phyloP scores from a whole-genome alignment of 257 asterid genomes.

The Penstemon davidsonii region DNA sequence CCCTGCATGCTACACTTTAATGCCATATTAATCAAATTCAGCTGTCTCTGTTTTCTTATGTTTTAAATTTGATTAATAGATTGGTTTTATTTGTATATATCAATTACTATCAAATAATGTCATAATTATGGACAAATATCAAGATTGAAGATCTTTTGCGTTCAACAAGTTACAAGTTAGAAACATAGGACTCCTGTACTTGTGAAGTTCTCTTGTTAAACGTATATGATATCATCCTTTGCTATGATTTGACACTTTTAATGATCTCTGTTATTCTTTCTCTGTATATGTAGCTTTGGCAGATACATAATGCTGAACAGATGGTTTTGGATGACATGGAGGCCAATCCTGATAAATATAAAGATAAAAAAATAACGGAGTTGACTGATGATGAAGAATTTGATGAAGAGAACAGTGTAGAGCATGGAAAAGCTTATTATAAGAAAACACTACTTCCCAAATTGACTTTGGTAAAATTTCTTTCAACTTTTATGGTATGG shows the following conservation, averaged over 20 bases:
- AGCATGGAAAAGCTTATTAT: constrained; percentile 66
- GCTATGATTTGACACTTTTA: constrained; percentile 11
- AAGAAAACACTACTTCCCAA: constrained; percentile 65
- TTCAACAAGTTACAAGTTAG: background rate
- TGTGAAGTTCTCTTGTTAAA: constrained; percentile 17
- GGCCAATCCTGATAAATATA: constrained; percentile 70
- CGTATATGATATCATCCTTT: background rate
- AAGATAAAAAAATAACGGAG: constrained; percentile 60
- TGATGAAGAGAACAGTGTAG: constrained; percentile 64
- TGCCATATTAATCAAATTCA: background rate
- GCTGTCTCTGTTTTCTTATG: constrained; percentile 8
- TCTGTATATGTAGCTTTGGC: constrained; percentile 70
- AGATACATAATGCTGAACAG: constrained; percentile 92
- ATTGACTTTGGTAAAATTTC: constrained; percentile 57
- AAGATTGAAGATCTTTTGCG: background rate
- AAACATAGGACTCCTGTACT: background rate
- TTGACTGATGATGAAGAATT: constrained; percentile 74
- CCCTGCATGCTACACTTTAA: background rate
- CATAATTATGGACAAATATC: constrained; percentile 11
- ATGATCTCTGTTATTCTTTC: background rate
- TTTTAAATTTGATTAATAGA: constrained; percentile 4
- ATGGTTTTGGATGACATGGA: constrained; percentile 91
- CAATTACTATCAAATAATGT: background rate
- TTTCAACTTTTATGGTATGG: constrained; percentile 7
- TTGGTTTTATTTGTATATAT: background rate